Conservation (phyloP, 31 red algal genomes). For the Asparagopsis taxiformis region DNA sequence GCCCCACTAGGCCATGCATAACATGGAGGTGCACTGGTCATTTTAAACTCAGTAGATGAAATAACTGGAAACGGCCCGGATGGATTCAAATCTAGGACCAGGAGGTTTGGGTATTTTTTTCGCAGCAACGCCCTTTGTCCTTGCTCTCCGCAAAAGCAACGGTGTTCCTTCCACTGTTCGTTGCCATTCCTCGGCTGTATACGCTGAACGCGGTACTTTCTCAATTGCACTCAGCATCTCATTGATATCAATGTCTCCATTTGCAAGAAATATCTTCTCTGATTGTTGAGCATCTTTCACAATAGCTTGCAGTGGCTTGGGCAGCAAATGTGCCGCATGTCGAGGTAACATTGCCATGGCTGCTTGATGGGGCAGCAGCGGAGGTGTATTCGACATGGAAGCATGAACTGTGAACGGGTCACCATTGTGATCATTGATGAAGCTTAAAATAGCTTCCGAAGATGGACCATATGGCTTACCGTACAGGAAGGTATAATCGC, state of each 20-base stretch:
- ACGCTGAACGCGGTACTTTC: conserved; percentile 49
- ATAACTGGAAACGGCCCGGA: conserved; percentile 20
- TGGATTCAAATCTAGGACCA: conserved; percentile 28
- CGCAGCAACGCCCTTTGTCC: neutral
- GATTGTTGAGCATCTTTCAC: conserved; percentile 11
- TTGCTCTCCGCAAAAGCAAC: conserved; percentile 26
- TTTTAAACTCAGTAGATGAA: conserved; percentile 11
- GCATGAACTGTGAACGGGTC: conserved; percentile 48
- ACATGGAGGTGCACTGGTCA: conserved; percentile 45
- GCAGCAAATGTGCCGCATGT: conserved; percentile 60
- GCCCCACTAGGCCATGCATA: conserved; percentile 45
- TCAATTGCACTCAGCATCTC: conserved; percentile 24
- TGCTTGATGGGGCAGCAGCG: conserved; percentile 62
- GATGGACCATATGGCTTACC: no score
- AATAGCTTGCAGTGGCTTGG: conserved; percentile 43
- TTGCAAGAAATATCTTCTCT: conserved; percentile 17
- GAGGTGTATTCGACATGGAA: conserved; percentile 44
- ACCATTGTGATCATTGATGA: no score
- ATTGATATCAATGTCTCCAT: no score
- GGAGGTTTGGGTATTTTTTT: conserved; percentile 24
- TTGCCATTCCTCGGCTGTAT: conserved; percentile 21
- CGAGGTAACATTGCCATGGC: conserved; percentile 71
- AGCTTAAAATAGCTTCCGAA: no score
- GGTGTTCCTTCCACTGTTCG: conserved; percentile 20
- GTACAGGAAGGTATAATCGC: no score